Evolutionary conservation across 805 yeast genomes (phyloP), one percentile per base, ranked within the genome.

Genomic region (Candida wancherniae): DNA sequence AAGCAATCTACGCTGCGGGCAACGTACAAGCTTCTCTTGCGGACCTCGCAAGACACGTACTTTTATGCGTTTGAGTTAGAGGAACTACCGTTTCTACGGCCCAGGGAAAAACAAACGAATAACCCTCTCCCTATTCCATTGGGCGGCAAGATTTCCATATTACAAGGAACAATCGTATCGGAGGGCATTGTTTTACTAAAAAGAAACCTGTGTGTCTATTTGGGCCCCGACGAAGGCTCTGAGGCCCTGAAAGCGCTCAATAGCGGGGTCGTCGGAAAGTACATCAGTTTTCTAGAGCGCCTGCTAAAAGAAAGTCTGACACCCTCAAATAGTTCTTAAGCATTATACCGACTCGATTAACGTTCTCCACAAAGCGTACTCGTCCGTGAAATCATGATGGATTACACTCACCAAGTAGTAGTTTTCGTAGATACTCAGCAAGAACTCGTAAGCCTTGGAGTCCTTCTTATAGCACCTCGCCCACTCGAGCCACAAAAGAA

Each of bases 401-500:
- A 90, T 80, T 40, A 90, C 69, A 24, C 95, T 81, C n/a, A 87
- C 86, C 46, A 92, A 67, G 44, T 74, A 76, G 42, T 82, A 84
- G 31, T 75, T 69, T 22, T 76, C 69, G 51, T 77, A 70, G 20
- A 86, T 68, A 12, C 63, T 52, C 33, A 73, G 72, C 41, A 92
- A 69, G 45, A 90, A 68, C 28, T 73, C 59, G 48, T 69, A 74
- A n/a, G 87, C 63, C 15, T 60, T 59, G 9, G 77, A 57, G 54
- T 58, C 60, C 63, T 69, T 61, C 42, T 77, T 72, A 54, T 87
- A 92, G 34, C 92, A 67, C 42, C 80, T 70, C 28, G 82, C 83
- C 99, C 99, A 92, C 55, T 88, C 95, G 23, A 68, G 60, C 92
- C 97, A 84, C 38, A 92, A 82, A 35, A 76, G 71, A 58, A 86